Base-by-base conservation (phyloP, 2,329 filamentous ascomycete genomes). In the Cladophialophora immunda region DNA sequence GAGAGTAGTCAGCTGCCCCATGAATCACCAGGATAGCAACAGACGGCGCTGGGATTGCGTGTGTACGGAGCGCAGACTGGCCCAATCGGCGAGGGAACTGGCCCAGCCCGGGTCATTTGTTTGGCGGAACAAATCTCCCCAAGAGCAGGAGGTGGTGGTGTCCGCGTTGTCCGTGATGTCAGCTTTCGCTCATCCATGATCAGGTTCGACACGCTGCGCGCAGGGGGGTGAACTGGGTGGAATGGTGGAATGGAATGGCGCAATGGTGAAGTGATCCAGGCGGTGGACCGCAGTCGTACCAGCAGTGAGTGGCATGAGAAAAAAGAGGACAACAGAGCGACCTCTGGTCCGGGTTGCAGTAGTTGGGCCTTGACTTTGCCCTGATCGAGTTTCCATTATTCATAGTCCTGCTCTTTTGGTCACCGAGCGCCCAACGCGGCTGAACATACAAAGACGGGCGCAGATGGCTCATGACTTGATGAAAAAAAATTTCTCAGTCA, bases 321-420 rank as follows among this genome's bases (percentile, higher is more conserved):
- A 50, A 27, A 50, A 1, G 45, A 50, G 19, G 45, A 50, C 19
- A 25, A 11, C 3, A 47, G 22, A 50, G 45, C 8, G 6, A 45
- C 38, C 6, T 41, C 13, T 17, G 15, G 36, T 41, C 36, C 36
- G 41, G 19, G 41, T 25, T 47, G 41, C 41, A 47, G 41, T 47
- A 47, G 41, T 22, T 47, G 41, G n/a, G 41, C 52, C 52, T 38
- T 53, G 52, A 55, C 57, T 56, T 60, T 68, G 59, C 34, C 63
- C 60, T 41, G 58, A 68, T 68, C 63, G 68, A 70, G 66, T 70
- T 70, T 70, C 68, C 55, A 70, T 70, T 70, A 70, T 66, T 68
- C 68, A 70, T 62, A 70, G 59, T 61, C 53, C 58, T 60, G 59
- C 34, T 58, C 32, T 62, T 32, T 29, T 45, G 53, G 58, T 65